Evolutionary conservation across 1,284 basidiomycete species (phyloP).

Genomic region (Mycosarcoma maydis): DNA sequence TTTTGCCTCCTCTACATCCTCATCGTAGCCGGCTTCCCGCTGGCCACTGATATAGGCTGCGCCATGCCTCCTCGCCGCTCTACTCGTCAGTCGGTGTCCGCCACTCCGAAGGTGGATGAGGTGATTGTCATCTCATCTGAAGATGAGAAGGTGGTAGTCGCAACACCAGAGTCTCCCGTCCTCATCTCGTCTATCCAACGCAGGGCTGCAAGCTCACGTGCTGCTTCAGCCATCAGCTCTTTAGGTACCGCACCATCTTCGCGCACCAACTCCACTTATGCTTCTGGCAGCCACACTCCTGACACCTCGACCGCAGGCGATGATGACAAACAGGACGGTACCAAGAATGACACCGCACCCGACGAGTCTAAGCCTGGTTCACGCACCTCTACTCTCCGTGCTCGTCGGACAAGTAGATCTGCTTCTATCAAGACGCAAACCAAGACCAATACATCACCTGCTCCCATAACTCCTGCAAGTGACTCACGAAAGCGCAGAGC

Average conservation of each 20-base stretch:
- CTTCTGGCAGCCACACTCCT: slow-evolving; percentile 48
- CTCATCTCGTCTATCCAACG: slow-evolving; percentile 3
- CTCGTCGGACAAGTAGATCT: slow-evolving; percentile 13
- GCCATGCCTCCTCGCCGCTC: slow-evolving; percentile 42
- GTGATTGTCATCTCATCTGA: slow-evolving; percentile 33
- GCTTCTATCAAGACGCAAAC: slow-evolving; percentile 14
- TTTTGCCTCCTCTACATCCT: not conserved
- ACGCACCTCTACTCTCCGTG: not conserved
- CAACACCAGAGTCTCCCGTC: slow-evolving; percentile 1
- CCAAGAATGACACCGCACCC: not conserved
- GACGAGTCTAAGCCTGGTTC: slow-evolving; percentile 5
- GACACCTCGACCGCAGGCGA: slow-evolving; percentile 43
- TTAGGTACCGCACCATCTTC: slow-evolving; percentile 34
- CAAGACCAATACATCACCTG: slow-evolving; percentile 4
- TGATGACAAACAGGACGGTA: slow-evolving; percentile 17
- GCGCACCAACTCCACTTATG: slow-evolving; percentile 28
- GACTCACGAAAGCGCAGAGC: slow-evolving; percentile 28
- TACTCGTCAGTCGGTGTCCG: slow-evolving; percentile 19
- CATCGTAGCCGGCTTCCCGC: not conserved
- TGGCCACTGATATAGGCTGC: not conserved
- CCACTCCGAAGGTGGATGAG: slow-evolving; percentile 8
- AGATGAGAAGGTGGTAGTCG: slow-evolving; percentile 7
- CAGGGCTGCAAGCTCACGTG: slow-evolving; percentile 18
- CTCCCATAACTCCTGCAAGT: not conserved
- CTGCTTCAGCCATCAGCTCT: slow-evolving; percentile 24